phyloP scores from a whole-genome alignment of 139 green algal genomes.

The Tetradesmus obliquus region DNA sequence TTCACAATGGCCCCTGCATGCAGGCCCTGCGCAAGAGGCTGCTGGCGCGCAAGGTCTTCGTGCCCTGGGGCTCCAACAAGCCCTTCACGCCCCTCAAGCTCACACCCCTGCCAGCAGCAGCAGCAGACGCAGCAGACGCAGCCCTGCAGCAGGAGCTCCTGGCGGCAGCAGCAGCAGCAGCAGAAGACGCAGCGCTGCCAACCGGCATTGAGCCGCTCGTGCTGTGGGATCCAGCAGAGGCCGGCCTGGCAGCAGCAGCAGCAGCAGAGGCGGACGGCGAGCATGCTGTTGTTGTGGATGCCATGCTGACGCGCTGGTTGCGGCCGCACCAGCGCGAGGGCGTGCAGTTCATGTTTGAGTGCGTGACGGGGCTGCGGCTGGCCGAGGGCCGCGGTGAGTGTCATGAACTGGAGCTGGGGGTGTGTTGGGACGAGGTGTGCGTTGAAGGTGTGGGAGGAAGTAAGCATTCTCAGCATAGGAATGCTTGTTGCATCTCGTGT shows the following conservation, averaged over 20 bases:
- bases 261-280: not conserved
- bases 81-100: conserved; percentile 54
- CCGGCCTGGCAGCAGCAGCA: conserved; percentile 15
- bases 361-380: conserved; percentile 79
- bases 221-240: conserved; percentile 76
- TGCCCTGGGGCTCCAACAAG: conserved; percentile 84
- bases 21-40: conserved; percentile 79
- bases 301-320: conserved; percentile 90
- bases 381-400: conserved; percentile 24
- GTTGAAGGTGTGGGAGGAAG: conserved; percentile 73
- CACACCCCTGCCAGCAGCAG: not conserved
- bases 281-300: conserved; percentile 76
- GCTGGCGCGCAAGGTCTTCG: conserved; percentile 70
- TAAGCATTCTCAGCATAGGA: conserved; percentile 59
- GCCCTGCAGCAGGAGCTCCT: not conserved
- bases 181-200: conserved; percentile 49
- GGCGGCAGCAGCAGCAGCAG: conserved; percentile 1
- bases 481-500: conserved; percentile 40
- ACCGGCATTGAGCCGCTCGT: conserved; percentile 81
- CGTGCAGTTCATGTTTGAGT: conserved; percentile 99
- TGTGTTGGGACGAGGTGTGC: too few species aligned
- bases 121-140: conserved; percentile 38
- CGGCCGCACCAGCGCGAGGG: conserved; percentile 96
- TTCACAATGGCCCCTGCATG: not conserved
- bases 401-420: not conserved